Evolutionary conservation across 2,329 filamentous ascomycete species (phyloP).

Genomic region (Byssothecium circinans): DNA sequence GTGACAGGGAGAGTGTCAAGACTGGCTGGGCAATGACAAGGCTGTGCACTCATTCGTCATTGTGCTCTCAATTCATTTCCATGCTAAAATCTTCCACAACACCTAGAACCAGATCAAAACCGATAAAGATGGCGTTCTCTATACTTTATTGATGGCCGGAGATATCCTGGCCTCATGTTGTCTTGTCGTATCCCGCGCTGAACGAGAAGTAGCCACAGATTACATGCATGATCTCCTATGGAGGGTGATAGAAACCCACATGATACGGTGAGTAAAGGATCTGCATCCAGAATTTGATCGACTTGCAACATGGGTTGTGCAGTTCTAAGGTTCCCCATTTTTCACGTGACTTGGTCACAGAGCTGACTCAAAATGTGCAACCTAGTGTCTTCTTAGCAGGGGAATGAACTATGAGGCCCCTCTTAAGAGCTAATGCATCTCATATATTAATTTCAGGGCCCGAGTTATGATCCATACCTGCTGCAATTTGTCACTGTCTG

Average conservation of each 20-base stretch:
- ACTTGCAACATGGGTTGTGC: not conserved
- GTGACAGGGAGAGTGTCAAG: not conserved
- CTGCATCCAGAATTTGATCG: not conserved
- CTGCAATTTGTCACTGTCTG: not conserved
- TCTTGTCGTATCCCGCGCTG: not conserved
- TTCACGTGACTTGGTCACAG: not conserved
- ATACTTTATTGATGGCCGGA: not conserved
- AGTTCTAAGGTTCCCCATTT: too few species aligned
- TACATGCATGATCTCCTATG: not conserved
- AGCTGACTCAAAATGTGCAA: not conserved
- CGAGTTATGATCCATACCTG: too few species aligned
- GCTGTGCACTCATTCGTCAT: slow-evolving; percentile 8
- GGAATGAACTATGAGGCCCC: too few species aligned
- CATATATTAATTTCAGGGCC: too few species aligned
- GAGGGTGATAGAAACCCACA: not conserved
- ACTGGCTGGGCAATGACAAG: slow-evolving; percentile 2
- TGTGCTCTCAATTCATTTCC: slow-evolving; percentile 12
- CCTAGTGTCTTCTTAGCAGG: too few species aligned
- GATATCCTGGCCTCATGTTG: not conserved
- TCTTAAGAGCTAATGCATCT: too few species aligned
- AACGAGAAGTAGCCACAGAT: slow-evolving; percentile 2
- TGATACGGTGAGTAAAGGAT: not conserved
- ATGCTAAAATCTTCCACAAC: not conserved
- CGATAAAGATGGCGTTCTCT: slow-evolving; percentile 1
- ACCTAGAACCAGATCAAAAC: slow-evolving; percentile 7